Evolutionary conservation across 2,329 filamentous ascomycete species (phyloP).

Genomic region (Herpotrichia juniperi): DNA sequence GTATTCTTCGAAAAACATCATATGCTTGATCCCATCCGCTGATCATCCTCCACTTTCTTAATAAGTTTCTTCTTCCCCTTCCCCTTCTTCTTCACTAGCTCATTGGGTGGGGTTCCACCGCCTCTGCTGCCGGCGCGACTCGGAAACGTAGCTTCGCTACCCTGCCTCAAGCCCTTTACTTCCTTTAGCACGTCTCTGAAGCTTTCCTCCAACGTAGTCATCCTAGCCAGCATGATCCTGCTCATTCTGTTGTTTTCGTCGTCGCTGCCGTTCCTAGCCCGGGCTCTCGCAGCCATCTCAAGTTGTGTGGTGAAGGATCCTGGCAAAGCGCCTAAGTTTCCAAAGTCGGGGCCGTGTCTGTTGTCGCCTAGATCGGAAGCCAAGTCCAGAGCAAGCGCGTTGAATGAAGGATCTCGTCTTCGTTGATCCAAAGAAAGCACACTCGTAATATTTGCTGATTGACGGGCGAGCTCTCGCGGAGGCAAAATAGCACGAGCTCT

Average conservation of each 20-base stretch:
- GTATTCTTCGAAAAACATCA: constrained; percentile 2
- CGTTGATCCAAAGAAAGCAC: constrained; percentile 58
- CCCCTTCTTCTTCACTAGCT: constrained; percentile 28
- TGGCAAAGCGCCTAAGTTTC: constrained; percentile 68
- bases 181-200: constrained; percentile 86
- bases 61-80: constrained; percentile 38
- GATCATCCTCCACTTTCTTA: constrained; percentile 21
- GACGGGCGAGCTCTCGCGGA: constrained; percentile 62
- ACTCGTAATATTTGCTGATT: constrained; percentile 61
- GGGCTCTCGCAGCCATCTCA: constrained; percentile 40
- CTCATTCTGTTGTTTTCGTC: constrained; percentile 56
- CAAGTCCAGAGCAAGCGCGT: constrained; percentile 66
- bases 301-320: constrained; percentile 79
- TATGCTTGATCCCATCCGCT: constrained; percentile 37
- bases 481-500: constrained; percentile 39
- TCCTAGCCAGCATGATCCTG: constrained; percentile 81
- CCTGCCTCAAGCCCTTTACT: constrained; percentile 68
- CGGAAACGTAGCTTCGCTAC: constrained; percentile 24
- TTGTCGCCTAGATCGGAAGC: constrained; percentile 75
- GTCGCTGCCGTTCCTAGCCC: constrained; percentile 31
- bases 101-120: constrained; percentile 34
- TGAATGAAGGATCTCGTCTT: constrained; percentile 66
- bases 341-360: constrained; percentile 63
- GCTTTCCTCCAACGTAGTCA: constrained; percentile 92
- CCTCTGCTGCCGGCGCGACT: constrained; percentile 31